Base-by-base conservation (phyloP, 1,139 yeast genomes). In the Blastobotrys arbuscula region DNA sequence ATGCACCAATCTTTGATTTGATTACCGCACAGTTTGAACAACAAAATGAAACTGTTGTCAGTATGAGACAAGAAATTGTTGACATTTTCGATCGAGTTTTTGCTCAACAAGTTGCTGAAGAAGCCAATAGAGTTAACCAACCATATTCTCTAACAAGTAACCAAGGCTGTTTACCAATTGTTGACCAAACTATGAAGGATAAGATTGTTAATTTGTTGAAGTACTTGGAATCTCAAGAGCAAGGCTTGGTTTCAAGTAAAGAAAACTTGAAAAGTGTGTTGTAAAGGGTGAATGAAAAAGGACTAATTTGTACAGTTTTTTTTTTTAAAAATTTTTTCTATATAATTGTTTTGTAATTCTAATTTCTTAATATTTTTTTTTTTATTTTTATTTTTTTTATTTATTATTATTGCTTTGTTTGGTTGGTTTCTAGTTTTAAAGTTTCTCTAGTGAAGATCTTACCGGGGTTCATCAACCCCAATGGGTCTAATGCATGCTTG, bases 1-100 rank as follows among this genome's bases (percentile, higher is more conserved):
- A 92, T 70, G 79, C 82, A 33, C 97, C 98, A 52, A 83, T 92
- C 55, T 86, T 89, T 68, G 82, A 84, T 63, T 75, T 90, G 59
- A 77, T 92, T 54, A 72, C 84, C 62, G 77, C 78, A 60, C 76
- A 90, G 57, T 86, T 84, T 73, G 83, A 80, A 64, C 67, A 75
- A 50, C 78, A 81, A 58, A 78, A 83, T 63, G 74, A 76, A 44
- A 66, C 76, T 42, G 79, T 88, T 44, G 67, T 77, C 43, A 67
- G 68, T 38, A 78, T 78, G 59, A 81, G 90, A 44, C 82, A 81
- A 56, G 75, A 77, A 61, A 72, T 89, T 48, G 78, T 86, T 47
- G 82, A 77, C 48, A 72, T 86, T 41, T 82, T 89, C 59, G 81
- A 83, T 46, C 73, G 75, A 56, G 86, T 86, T 34, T 87, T 89